Percentiles rank a stretch among this genome's conserved stretches.
Evolutionary conservation across 192 early-diverging fungal species (phyloP).

Genomic region (Coemansia sp.): DNA sequence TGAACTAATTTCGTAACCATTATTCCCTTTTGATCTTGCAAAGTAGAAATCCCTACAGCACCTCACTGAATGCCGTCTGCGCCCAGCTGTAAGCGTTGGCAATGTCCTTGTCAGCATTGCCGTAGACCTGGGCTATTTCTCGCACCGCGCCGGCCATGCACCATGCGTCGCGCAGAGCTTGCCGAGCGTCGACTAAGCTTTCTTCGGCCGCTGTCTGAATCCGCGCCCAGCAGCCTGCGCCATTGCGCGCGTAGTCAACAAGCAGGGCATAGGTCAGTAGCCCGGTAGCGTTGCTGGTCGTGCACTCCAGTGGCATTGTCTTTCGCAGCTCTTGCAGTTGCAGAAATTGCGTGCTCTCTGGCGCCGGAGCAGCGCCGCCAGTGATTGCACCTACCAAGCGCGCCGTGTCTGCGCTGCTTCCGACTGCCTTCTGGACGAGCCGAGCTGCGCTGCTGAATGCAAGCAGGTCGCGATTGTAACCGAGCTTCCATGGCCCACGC

Average conservation of each 20-base stretch:
- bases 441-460: slow-evolving; percentile 74
- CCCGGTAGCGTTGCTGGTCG: slow-evolving; percentile 24
- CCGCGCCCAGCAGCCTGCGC: slow-evolving; percentile 30
- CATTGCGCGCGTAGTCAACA: slow-evolving; percentile 16
- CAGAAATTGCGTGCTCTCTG: background rate
- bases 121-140: slow-evolving; percentile 22
- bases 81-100: slow-evolving; percentile 33
- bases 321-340: slow-evolving; percentile 16
- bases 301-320: slow-evolving; percentile 34
- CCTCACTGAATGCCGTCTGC: slow-evolving; percentile 18
- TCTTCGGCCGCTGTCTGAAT: slow-evolving; percentile 16
- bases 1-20: too few relatives aligned
- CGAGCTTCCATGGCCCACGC: slow-evolving; percentile 49
- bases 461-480: slow-evolving; percentile 68
- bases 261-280: slow-evolving; percentile 43
- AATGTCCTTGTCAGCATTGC: slow-evolving; percentile 10
- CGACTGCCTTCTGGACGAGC: slow-evolving; percentile 32
- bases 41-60: background rate
- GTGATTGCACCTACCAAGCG: slow-evolving; percentile 9
- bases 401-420: slow-evolving; percentile 23
- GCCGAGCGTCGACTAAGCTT: slow-evolving; percentile 22
- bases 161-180: slow-evolving; percentile 24
- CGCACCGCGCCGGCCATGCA: slow-evolving; percentile 30
- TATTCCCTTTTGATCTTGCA: too few relatives aligned
- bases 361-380: background rate